Evolutionary conservation across 176 grass and related monocot genomes (phyloP), one percentile per base, ranked within the genome.

Genomic region (Phoenix dactylifera): DNA sequence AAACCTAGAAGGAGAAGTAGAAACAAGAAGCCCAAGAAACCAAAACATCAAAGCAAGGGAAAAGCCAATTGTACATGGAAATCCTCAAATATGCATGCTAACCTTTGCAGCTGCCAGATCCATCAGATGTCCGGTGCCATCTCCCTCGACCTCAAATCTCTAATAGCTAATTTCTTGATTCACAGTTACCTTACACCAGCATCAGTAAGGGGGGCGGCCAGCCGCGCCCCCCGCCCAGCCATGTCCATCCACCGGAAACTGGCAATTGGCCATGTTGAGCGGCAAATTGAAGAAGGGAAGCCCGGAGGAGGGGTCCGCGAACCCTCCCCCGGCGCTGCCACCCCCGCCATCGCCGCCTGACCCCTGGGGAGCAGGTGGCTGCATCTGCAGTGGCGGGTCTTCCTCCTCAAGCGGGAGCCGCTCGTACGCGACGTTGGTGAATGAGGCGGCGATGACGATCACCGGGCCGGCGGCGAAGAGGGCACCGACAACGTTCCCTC

Each of bases 341-440:
- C 76, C 82, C 0, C 60, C 60, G 7, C 20, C 70, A 35, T 88
- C 93, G 4, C 60, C 72, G 4, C 77, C 74, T 2, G 32, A 20
- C 17, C 63, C 70, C 26, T 26, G 58, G 5, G 59, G 15, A 1
- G 16, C 61, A 7, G 75, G 78, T 20, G 70, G 81, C 70, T 84
- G 86, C 83, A 84, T 86, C 82, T 87, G 86, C 51, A 84, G 73
- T 5, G 67, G 68, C 0, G 71, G 74, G n/a, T 98, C 93, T 26
- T 98, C 92, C 28, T 97, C 93, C 52, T 98, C 93, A 5, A 98
- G 80, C 1, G 93, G 93, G 28, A 98, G 79, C 58, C 93, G 77
- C 76, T 98, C 93, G 80, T 98, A 98, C 6, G 93, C 93, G 26
- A 98, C 93, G 84, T 98, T 98, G 16, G 93, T 86, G 72, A 98